Evolutionary conservation across 1,284 basidiomycete species (phyloP).

Genomic region (Psilocybe mexicana): DNA sequence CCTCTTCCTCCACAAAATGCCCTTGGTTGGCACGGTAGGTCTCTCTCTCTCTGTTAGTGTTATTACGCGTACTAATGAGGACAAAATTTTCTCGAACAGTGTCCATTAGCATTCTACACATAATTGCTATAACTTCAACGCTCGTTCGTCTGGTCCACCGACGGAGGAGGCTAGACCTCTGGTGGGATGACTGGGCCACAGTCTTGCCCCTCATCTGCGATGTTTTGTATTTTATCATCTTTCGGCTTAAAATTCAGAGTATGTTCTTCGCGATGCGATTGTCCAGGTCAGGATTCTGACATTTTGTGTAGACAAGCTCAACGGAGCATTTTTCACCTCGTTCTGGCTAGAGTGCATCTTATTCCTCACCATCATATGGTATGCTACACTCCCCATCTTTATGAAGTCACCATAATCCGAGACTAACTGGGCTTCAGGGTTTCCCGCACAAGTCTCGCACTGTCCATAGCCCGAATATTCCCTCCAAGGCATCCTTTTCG

Average conservation of each 20-base stretch:
- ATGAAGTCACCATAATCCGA: background rate
- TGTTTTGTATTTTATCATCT: background rate
- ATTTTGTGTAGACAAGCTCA: background rate
- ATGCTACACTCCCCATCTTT: background rate
- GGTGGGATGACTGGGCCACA: constrained; percentile 6
- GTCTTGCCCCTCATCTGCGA: background rate
- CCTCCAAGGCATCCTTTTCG: background rate
- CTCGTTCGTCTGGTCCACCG: constrained; percentile 1
- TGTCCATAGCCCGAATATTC: constrained; percentile 13
- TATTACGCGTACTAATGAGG: no score
- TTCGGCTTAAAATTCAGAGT: background rate
- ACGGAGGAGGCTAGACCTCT: constrained; percentile 1
- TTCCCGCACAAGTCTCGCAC: constrained; percentile 8
- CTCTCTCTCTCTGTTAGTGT: no score
- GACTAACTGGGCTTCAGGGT: background rate
- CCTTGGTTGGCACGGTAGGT: background rate
- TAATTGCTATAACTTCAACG: background rate
- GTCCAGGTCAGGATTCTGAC: background rate
- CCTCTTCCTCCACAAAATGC: background rate
- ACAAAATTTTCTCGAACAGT: background rate
- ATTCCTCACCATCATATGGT: background rate
- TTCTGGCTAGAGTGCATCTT: background rate
- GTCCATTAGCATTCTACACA: constrained; percentile 1
- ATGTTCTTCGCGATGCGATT: background rate
- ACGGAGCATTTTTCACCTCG: background rate